phyloP scores from a whole-genome alignment of 2,329 filamentous ascomycete species.

The Calonectria ilicicola region DNA sequence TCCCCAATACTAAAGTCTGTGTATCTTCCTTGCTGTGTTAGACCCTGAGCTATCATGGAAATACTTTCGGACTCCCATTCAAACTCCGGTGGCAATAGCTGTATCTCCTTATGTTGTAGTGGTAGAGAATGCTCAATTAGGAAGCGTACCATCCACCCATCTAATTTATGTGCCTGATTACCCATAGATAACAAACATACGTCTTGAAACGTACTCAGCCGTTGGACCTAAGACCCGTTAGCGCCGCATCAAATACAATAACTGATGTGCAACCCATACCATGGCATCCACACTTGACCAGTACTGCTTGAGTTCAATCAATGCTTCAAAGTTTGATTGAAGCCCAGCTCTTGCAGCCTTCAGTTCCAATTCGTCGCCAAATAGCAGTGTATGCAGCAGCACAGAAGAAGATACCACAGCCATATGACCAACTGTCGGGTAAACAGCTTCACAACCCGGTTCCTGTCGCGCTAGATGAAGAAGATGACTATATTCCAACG shows the following conservation, averaged over 20 bases:
- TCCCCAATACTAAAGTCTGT: not conserved
- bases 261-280: not conserved
- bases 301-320: not conserved
- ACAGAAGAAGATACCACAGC: not conserved
- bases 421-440: not conserved
- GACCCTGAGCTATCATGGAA: not conserved
- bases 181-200: not conserved
- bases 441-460: not conserved
- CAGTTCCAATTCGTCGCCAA: not conserved
- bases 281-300: not conserved
- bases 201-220: not conserved
- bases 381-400: not conserved
- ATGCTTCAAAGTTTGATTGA: not conserved
- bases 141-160: not conserved
- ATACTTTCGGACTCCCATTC: not conserved
- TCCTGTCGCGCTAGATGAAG: not conserved
- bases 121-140: not conserved
- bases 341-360: not conserved
- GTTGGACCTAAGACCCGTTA: not conserved
- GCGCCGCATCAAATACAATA: rapidly evolving
- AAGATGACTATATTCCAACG: not conserved
- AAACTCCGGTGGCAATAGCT: not conserved
- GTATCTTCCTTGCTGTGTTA: not conserved
- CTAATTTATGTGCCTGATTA: not conserved
- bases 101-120: not conserved